These are phyloP conservation scores for Erysimum pusillum DNA, from an alignment of 441 rosid genomes.

Conservation along the genomic window DNA sequence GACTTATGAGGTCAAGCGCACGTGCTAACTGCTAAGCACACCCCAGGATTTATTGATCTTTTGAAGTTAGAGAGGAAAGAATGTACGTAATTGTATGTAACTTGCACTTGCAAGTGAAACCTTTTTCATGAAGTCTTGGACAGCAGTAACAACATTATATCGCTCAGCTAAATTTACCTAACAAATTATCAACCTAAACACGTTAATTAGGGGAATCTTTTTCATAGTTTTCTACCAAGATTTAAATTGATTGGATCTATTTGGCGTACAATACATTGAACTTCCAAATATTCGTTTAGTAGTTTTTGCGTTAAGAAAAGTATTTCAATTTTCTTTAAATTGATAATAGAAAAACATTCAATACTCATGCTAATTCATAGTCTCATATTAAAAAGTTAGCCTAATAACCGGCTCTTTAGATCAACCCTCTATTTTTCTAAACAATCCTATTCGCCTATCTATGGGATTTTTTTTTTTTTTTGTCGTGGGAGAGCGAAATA, in stretches of 20 bases:
- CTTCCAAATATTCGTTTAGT: no score
- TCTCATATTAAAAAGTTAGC: no score
- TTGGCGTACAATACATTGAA: no score
- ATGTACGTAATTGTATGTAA: neutral
- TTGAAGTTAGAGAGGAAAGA: neutral
- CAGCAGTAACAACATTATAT: neutral
- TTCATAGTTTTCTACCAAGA: neutral
- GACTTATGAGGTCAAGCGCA: constrained; percentile 27
- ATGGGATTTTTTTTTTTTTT: no score
- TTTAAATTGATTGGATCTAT: neutral
- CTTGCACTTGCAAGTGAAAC: neutral
- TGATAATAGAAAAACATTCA: no score
- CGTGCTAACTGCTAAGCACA: neutral
- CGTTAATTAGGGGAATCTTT: neutral
- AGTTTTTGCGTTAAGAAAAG: no score
- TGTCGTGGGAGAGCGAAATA: neutral
- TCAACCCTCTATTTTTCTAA: neutral
- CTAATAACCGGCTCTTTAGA: no score
- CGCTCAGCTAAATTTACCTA: constrained; percentile 42
- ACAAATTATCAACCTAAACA: constrained; percentile 7
- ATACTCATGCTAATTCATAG: no score
- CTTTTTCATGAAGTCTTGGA: neutral
- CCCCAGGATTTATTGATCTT: neutral
- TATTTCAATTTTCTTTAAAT: no score
- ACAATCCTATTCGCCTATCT: neutral